phyloP scores from a whole-genome alignment of 2,329 filamentous ascomycete species.

The Penicillium fuscoglaucum region DNA sequence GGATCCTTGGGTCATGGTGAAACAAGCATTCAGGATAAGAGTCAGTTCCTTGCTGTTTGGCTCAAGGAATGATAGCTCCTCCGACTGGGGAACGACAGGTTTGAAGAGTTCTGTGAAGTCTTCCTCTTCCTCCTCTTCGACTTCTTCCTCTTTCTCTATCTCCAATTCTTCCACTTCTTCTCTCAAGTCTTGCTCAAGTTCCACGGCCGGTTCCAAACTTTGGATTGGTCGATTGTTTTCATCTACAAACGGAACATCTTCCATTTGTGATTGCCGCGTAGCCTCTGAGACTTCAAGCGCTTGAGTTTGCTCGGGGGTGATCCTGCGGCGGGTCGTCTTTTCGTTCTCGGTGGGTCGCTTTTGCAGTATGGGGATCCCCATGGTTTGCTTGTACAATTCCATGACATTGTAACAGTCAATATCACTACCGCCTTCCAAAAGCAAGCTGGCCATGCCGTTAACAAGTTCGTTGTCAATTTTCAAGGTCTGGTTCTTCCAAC shows the following conservation, averaged over 20 bases:
- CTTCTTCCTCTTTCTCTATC: slow-evolving; percentile 20
- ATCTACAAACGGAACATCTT: slow-evolving; percentile 37
- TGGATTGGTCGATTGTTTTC: slow-evolving; percentile 19
- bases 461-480: slow-evolving; percentile 76
- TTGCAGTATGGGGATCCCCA: slow-evolving; percentile 61
- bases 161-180: slow-evolving; percentile 13
- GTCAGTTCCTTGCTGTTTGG: slow-evolving; percentile 63
- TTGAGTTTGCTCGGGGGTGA: slow-evolving; percentile 5
- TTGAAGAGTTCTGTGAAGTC: slow-evolving; percentile 41
- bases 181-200: slow-evolving; percentile 10
- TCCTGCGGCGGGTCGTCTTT: slow-evolving; percentile 10
- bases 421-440: slow-evolving; percentile 63
- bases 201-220: slow-evolving; percentile 22
- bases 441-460: slow-evolving; percentile 74
- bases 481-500: slow-evolving; percentile 71
- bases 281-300: slow-evolving; percentile 6
- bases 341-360: slow-evolving; percentile 25
- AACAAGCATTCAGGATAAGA: slow-evolving; percentile 65
- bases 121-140: slow-evolving; percentile 22
- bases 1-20: slow-evolving; percentile 58
- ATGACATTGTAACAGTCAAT: slow-evolving; percentile 71
- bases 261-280: slow-evolving; percentile 4
- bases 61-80: slow-evolving; percentile 39
- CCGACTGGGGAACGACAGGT: slow-evolving; percentile 24
- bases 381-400: slow-evolving; percentile 75